Evolutionary conservation across 805 yeast species (phyloP).

Genomic region (Ogataea allantospora): DNA sequence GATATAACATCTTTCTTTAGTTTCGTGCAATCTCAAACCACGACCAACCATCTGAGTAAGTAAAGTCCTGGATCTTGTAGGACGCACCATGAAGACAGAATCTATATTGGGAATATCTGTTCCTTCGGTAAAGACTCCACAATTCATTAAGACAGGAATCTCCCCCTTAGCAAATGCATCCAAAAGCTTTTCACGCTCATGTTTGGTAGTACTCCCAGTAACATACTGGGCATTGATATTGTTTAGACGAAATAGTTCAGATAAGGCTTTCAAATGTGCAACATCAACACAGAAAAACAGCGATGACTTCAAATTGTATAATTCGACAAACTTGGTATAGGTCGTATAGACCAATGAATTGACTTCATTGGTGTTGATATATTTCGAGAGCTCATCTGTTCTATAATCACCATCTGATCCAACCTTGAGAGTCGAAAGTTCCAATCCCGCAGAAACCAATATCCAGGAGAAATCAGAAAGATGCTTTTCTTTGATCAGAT

Average conservation of each 20-base stretch:
- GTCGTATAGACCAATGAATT: conserved; percentile 57
- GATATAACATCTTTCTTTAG: conserved; percentile 67
- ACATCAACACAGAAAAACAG: conserved; percentile 77
- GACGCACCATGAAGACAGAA: conserved; percentile 72
- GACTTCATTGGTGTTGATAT: conserved; percentile 51
- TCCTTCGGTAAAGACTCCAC: conserved; percentile 91
- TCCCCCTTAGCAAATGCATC: conserved; percentile 59
- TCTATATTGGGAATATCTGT: conserved; percentile 92
- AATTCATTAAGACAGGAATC: conserved; percentile 76
- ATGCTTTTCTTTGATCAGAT: conserved; percentile 68
- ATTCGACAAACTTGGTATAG: conserved; percentile 44
- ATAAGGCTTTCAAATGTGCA: conserved; percentile 57
- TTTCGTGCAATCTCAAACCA: conserved; percentile 66
- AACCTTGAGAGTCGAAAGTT: conserved; percentile 24
- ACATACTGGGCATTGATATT: conserved; percentile 74
- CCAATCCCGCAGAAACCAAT: conserved; percentile 44
- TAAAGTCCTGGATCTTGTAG: conserved; percentile 71
- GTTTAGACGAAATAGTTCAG: conserved; percentile 48
- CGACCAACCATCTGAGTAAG: conserved; percentile 89
- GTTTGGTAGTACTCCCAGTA: conserved; percentile 58
- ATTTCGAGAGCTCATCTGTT: conserved; percentile 47
- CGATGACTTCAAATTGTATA: conserved; percentile 53
- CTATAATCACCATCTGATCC: conserved; percentile 52
- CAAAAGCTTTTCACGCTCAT: conserved; percentile 51
- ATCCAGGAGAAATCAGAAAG: conserved; percentile 68